Base-by-base conservation (phyloP, 176 grass and related monocot genomes). In the Lolium perenne region DNA sequence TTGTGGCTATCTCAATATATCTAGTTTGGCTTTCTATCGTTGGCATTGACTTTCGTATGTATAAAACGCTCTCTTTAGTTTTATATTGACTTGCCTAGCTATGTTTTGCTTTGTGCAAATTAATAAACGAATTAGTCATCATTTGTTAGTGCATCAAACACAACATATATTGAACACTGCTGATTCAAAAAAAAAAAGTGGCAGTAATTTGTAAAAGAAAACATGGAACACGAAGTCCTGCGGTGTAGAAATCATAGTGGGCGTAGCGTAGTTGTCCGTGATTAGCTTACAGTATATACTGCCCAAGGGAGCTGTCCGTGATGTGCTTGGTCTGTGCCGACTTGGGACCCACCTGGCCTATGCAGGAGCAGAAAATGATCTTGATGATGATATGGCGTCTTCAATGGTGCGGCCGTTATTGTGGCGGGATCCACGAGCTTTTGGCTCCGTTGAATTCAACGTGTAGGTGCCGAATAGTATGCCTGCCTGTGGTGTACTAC, bases 241-340 rank as follows among this genome's bases (percentile, higher is more conserved):
- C 20, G 0, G 13, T 1, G 64, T 60, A 10, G 51, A 71, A 60
- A 5, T 25, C 16, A 3, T 55, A 4, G 80, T 83, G 54, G 1
- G 7, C 65, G 17, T 43, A 80, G 40, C 1, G 0, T 20, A 13
- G 17, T 38, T 22, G 2, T n/a, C 8, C 1, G 51, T 25, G n/a
- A 18, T 35, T 58, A 76, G 46, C 3, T 8, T 46, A 46, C 40
- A 13, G 11, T 13, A 12, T 13, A 12, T 3, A 41, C 40, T 41
- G 41, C 41, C 23, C 60, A 1, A 15, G 46, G 66, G 20, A 75
- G 58, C 59, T 84, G 59, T 84, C 81, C 81, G 18, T 26, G 29
- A 35, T 20, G 16, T 18, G 4, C 16, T 50, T 91, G 77, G 90
- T 88, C 86, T 85, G 82, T 82, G 77, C 77, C 82, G 82, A 88